phyloP scores from a whole-genome alignment of 257 asterid genomes.

The Ocimum tenuiflorum region DNA sequence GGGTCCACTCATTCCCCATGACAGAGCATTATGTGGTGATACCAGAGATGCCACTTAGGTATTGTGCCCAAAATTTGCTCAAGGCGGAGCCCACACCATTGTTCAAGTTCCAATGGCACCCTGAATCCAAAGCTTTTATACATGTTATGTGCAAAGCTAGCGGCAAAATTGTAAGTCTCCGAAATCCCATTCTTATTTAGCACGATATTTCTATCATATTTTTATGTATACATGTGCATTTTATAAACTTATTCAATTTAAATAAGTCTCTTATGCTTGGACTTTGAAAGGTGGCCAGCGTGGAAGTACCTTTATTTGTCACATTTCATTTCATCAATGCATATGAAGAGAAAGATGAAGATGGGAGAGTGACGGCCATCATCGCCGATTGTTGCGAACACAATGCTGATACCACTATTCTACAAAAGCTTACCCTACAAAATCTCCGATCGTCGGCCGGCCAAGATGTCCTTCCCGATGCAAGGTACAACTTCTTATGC shows the following conservation, averaged over 20 bases:
- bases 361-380: slow-evolving; percentile 65
- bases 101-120: slow-evolving; percentile 87
- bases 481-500: slow-evolving; percentile 39
- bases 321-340: slow-evolving; percentile 94
- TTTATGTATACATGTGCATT: too few relatives aligned
- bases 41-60: slow-evolving; percentile 96
- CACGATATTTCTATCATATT: background rate
- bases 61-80: slow-evolving; percentile 72
- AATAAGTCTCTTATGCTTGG: background rate
- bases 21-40: slow-evolving; percentile 82
- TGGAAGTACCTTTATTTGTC: slow-evolving; percentile 79
- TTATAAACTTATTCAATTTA: background rate
- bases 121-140: slow-evolving; percentile 66
- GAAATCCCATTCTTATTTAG: too few relatives aligned
- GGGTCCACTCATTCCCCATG: slow-evolving; percentile 95
- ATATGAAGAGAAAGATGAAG: slow-evolving; percentile 84
- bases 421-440: slow-evolving; percentile 63
- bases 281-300: slow-evolving; percentile 69
- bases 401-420: slow-evolving; percentile 66
- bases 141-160: slow-evolving; percentile 84
- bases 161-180: slow-evolving; percentile 62
- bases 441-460: slow-evolving; percentile 61
- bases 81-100: slow-evolving; percentile 95
- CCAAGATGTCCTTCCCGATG: slow-evolving; percentile 71
- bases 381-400: slow-evolving; percentile 94